Conservation (phyloP, 106 monocot genomes). For the Phalaenopsis aphrodite region DNA sequence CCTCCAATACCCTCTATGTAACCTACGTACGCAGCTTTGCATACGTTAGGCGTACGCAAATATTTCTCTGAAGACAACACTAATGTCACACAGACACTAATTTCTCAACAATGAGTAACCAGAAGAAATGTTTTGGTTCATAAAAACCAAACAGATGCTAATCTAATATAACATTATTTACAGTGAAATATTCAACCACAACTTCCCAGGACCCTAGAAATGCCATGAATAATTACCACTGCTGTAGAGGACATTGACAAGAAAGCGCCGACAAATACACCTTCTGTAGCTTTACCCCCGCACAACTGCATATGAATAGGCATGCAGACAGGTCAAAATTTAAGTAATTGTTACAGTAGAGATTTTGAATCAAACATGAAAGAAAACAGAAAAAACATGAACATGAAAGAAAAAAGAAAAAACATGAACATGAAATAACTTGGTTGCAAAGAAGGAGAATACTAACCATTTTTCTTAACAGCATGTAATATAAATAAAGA, state of each 20-base stretch:
- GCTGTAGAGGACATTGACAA: slow-evolving; percentile 98
- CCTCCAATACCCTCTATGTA: too few species aligned
- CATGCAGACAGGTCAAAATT: background rate
- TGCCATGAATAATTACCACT: slow-evolving; percentile 50
- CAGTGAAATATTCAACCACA: background rate
- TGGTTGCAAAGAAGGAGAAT: background rate
- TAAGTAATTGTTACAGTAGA: background rate
- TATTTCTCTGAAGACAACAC: background rate
- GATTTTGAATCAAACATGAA: background rate
- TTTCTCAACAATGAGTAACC: background rate
- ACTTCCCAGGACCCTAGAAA: background rate
- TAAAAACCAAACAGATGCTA: background rate
- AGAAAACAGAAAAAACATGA: background rate
- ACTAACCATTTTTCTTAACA: background rate
- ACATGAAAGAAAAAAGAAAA: background rate
- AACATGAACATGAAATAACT: too few species aligned
- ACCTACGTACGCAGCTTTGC: too few species aligned
- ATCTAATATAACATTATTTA: background rate
- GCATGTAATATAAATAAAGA: background rate
- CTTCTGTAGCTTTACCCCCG: slow-evolving; percentile 81
- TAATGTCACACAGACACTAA: background rate
- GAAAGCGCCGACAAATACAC: slow-evolving; percentile 81
- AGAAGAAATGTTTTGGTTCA: background rate
- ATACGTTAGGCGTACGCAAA: too few species aligned
- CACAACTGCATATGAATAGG: slow-evolving; percentile 58